phyloP scores from a whole-genome alignment of 495 filamentous ascomycete species.

The Lasiosphaeris hirsuta region DNA sequence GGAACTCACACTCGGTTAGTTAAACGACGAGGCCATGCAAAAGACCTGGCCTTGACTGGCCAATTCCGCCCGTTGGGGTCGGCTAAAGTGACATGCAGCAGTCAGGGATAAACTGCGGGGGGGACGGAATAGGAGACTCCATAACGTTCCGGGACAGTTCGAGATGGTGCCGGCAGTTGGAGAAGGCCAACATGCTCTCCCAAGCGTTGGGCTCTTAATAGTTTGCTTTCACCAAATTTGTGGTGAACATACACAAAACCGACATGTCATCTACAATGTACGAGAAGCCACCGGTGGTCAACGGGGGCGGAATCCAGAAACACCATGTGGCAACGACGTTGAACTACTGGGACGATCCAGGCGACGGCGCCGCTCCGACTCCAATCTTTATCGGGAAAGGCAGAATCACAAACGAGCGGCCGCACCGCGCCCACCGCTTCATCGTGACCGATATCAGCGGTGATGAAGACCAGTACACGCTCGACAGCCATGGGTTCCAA shows the following conservation, averaged over 20 bases:
- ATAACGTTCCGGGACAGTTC: neutral
- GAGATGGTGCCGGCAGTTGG: constrained; percentile 2
- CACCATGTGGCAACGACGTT: constrained; percentile 53
- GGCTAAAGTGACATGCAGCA: no score
- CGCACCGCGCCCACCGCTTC: constrained; percentile 37
- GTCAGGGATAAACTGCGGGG: no score
- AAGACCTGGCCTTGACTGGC: no score
- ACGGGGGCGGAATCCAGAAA: neutral
- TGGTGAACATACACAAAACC: no score
- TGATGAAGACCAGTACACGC: constrained; percentile 32
- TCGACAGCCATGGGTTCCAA: constrained; percentile 42
- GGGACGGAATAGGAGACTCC: no score
- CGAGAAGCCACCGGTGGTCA: neutral
- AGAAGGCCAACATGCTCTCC: neutral
- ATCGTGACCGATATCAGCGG: constrained; percentile 38
- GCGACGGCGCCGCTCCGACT: constrained; percentile 55
- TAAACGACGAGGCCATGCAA: no score
- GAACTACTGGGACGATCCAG: constrained; percentile 59
- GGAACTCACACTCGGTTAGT: no score
- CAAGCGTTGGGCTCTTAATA: neutral
- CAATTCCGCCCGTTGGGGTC: no score
- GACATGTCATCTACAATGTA: no score
- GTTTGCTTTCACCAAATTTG: no score
- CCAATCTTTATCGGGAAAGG: constrained; percentile 47
- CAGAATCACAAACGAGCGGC: constrained; percentile 42